Base-by-base conservation (phyloP, 2,329 filamentous ascomycete genomes). In the Aspergillus sp. region DNA sequence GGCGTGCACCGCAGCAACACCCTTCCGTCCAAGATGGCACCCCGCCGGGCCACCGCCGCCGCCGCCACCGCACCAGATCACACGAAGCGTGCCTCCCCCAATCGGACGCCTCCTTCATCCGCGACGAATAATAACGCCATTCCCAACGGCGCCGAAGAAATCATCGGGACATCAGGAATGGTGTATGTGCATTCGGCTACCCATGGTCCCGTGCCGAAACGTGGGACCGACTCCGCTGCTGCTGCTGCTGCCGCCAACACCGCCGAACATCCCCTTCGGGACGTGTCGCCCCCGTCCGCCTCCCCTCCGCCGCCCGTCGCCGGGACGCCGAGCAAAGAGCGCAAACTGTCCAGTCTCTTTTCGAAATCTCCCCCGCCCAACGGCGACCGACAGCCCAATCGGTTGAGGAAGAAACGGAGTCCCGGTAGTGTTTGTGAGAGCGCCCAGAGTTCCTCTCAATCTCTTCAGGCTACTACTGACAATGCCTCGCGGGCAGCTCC, bases 401-500 rank as follows among this genome's bases (percentile, higher is more conserved):
- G 96, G 67, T 73, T 98, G 44, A 86, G 85, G 66, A 97, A 97
- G 74, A 95, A 88, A 67, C 77, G 71, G n/a, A 73, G 86, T 46
- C 83, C 86, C 0, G 83, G 82, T 38, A 88, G 86, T 59, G 70
- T 85, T 26, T 90, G 88, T 56, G 84, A 83, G 19, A 96, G 91
- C 62, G 90, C 91, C 0, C 89, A 95, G 53, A 96, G 90, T 61
- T 97, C 93, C 10, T 85, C 80, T 5, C 80, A 86, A 10, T 96
- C 90, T 5, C 72, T 94, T n/a, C 69, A 70, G 30, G 75, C 53
- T 4, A 61, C 65, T 74, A 30, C 50, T 55, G 27, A 46, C 51
- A 38, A 46, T 51, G 6, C 57, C 55, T 33, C 61, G 60, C 44
- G 50, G 4, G 26, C 36, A 12, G 36, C 26, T 19, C 36, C 36